Percentiles rank a stretch among this genome's conserved stretches.
These are phyloP conservation scores for Cercospora zeina DNA, from an alignment of 2,329 filamentous ascomycete genomes.

Conservation along the genomic window DNA sequence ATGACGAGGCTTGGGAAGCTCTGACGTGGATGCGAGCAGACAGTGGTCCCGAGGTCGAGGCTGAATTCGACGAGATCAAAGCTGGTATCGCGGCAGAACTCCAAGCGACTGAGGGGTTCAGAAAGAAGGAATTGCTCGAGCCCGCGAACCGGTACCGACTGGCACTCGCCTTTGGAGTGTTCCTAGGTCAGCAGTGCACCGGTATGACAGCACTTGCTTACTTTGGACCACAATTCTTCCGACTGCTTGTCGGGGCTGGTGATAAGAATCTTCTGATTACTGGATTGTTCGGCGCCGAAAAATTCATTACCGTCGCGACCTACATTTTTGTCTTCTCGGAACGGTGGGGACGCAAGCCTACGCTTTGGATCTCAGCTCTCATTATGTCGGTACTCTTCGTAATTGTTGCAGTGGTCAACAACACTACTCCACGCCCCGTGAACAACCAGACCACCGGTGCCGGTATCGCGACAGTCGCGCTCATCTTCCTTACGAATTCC, in stretches of 20 bases:
- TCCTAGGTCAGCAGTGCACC: slow-evolving; percentile 56
- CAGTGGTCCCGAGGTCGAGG: slow-evolving; percentile 36
- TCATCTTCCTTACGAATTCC: slow-evolving; percentile 59
- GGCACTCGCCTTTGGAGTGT: slow-evolving; percentile 50
- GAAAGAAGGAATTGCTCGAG: slow-evolving; percentile 48
- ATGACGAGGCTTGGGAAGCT: slow-evolving; percentile 51
- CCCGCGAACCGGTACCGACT: slow-evolving; percentile 49
- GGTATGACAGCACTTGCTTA: slow-evolving; percentile 55
- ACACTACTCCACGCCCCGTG: slow-evolving; percentile 34
- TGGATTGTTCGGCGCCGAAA: slow-evolving; percentile 56
- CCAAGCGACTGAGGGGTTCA: slow-evolving; percentile 43
- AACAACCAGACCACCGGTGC: slow-evolving; percentile 38
- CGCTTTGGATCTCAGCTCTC: slow-evolving; percentile 32
- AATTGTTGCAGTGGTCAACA: slow-evolving; percentile 40
- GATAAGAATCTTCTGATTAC: slow-evolving; percentile 53
- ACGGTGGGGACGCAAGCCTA: slow-evolving; percentile 46
- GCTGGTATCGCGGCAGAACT: slow-evolving; percentile 51
- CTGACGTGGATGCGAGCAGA: slow-evolving; percentile 56
- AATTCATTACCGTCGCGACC: slow-evolving; percentile 50
- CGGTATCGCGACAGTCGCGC: slow-evolving; percentile 54
- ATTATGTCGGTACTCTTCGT: slow-evolving; percentile 43
- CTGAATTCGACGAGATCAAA: slow-evolving; percentile 56
- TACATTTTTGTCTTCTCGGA: slow-evolving; percentile 57
- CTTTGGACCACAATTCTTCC: slow-evolving; percentile 58
- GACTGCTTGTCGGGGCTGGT: slow-evolving; percentile 51